Evolutionary conservation across 1,284 basidiomycete species (phyloP).

Genomic region (Trichosporon inkin): DNA sequence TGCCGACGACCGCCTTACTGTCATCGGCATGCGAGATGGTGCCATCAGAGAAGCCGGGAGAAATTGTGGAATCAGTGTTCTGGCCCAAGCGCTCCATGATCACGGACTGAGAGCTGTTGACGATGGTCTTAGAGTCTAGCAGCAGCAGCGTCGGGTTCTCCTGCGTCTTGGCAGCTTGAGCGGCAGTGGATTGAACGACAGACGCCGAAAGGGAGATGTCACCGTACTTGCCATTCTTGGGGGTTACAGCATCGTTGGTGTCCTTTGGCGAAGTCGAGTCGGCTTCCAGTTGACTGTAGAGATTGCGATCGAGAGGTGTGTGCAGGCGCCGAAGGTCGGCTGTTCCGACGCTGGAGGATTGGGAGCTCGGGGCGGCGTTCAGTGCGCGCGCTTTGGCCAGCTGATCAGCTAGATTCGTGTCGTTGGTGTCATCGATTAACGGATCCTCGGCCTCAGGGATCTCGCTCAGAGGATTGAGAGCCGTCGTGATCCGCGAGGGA

Average conservation of each 20-base stretch:
- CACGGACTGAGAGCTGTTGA: background rate
- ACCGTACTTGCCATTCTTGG: background rate
- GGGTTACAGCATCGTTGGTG: background rate
- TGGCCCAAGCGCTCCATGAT: background rate
- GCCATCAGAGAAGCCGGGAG: background rate
- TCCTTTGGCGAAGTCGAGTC: no score
- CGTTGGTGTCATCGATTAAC: background rate
- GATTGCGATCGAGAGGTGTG: background rate
- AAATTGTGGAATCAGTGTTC: background rate
- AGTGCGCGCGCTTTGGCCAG: background rate
- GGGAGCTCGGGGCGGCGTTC: background rate
- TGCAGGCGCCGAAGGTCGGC: slow-evolving; percentile 2
- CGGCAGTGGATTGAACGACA: background rate
- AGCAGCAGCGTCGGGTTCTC: background rate
- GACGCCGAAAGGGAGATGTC: background rate
- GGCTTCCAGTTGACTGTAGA: background rate
- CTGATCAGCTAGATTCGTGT: background rate
- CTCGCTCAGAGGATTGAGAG: background rate
- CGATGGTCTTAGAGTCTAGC: background rate
- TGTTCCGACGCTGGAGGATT: background rate
- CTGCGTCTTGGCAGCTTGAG: background rate
- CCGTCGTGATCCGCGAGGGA: background rate
- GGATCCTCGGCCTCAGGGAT: background rate
- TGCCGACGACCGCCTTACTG: background rate
- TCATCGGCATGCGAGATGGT: background rate